Evolutionary conservation across 805 yeast species (phyloP).

Genomic region (Tetrapisispora iriomotensis): DNA sequence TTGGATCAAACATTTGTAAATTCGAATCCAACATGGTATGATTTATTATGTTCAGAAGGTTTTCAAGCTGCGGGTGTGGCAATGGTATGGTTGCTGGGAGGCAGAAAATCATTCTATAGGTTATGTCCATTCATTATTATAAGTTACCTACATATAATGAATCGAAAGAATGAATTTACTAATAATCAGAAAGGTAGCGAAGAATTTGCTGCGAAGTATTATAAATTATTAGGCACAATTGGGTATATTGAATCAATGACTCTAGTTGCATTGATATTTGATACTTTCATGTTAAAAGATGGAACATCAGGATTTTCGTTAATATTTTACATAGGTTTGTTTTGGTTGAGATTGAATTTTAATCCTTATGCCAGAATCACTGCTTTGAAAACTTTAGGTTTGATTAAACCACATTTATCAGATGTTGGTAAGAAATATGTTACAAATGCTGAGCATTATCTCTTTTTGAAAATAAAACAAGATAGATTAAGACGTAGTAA

Average conservation of each 20-base stretch:
- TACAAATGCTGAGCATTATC: conserved; percentile 32
- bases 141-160: conserved; percentile 47
- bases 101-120: conserved; percentile 58
- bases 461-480: conserved; percentile 34
- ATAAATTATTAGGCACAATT: conserved; percentile 29
- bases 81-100: conserved; percentile 50
- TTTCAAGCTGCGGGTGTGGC: conserved; percentile 58
- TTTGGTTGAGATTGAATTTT: conserved; percentile 62
- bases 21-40: conserved; percentile 49
- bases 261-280: conserved; percentile 42
- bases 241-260: conserved; percentile 54
- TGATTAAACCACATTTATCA: conserved; percentile 28
- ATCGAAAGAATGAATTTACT: conserved; percentile 13
- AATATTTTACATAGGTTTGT: conserved; percentile 45
- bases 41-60: conserved; percentile 62
- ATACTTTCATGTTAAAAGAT: conserved; percentile 49
- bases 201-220: conserved; percentile 11
- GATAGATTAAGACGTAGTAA: conserved; percentile 8
- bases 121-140: conserved; percentile 49
- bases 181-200: conserved; percentile 6
- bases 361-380: conserved; percentile 33
- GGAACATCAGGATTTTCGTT: conserved; percentile 64
- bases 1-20: conserved; percentile 51
- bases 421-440: conserved; percentile 31
- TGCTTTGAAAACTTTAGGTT: conserved; percentile 22